Evolutionary conservation across 352 stramenopile species (phyloP).

Genomic region (Globisporangium heterothallicum): DNA sequence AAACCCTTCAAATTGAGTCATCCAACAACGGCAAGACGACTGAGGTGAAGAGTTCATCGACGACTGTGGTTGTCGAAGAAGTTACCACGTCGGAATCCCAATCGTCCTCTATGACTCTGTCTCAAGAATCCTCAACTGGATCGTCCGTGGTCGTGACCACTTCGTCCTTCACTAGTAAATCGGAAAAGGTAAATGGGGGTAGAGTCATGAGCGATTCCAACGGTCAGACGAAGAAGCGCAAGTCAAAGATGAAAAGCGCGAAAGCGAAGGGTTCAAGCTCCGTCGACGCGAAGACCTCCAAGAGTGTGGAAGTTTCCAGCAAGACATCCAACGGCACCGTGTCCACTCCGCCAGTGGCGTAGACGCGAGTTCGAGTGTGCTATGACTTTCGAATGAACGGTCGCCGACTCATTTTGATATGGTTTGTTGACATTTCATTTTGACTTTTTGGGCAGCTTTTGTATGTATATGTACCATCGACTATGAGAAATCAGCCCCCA

Average conservation of each 20-base stretch:
- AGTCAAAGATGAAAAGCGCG: background rate
- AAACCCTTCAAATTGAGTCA: background rate
- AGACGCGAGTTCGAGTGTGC: background rate
- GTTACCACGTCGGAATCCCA: conserved; percentile 2
- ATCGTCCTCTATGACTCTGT: conserved; percentile 1
- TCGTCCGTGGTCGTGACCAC: background rate
- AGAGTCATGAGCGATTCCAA: background rate
- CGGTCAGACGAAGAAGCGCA: background rate
- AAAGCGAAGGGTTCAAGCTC: background rate
- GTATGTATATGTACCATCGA: background rate
- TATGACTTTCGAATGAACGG: background rate
- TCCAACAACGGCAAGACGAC: background rate
- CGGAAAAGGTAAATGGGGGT: background rate
- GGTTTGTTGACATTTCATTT: background rate
- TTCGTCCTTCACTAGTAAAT: conserved; percentile 1
- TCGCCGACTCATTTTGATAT: background rate
- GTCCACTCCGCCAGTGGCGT: background rate
- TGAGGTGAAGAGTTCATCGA: conserved; percentile 3
- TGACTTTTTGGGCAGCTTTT: background rate
- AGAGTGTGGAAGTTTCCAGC: background rate
- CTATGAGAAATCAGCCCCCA: background rate
- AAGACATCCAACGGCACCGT: background rate
- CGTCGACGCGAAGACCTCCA: background rate
- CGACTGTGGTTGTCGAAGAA: conserved; percentile 5
- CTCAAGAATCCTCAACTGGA: background rate